Percentiles rank a stretch among this genome's conserved stretches.
Evolutionary conservation across 2,329 filamentous ascomycete species (phyloP).

Genomic region (Emmonsiellopsis sp.): DNA sequence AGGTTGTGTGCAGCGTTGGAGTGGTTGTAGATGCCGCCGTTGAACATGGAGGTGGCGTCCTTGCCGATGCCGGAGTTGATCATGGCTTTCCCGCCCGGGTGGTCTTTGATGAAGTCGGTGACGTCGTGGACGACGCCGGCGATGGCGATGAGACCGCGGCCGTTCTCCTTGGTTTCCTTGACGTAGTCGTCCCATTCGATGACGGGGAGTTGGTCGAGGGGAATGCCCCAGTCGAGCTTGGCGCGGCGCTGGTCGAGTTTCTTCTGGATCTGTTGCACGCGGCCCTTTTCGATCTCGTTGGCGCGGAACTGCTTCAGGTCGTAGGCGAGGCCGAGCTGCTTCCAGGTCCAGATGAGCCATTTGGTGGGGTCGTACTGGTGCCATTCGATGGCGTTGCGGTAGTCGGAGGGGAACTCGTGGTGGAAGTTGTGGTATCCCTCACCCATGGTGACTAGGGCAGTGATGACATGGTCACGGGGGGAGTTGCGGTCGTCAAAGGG

Average conservation of each 20-base stretch:
- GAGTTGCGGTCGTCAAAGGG: slow-evolving; percentile 90
- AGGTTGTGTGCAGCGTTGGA: slow-evolving; percentile 85
- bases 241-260: slow-evolving; percentile 82
- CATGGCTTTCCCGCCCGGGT: slow-evolving; percentile 83
- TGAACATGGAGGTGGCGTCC: slow-evolving; percentile 84
- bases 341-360: slow-evolving; percentile 78
- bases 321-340: slow-evolving; percentile 72
- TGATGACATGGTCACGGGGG: slow-evolving; percentile 78
- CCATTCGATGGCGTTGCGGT: slow-evolving; percentile 86
- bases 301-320: slow-evolving; percentile 83
- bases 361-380: slow-evolving; percentile 89
- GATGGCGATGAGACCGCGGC: slow-evolving; percentile 65
- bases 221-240: slow-evolving; percentile 75
- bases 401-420: slow-evolving; percentile 88
- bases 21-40: slow-evolving; percentile 82
- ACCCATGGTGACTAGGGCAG: slow-evolving; percentile 72
- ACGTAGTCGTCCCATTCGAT: slow-evolving; percentile 82
- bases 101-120: slow-evolving; percentile 73
- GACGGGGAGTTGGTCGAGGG: slow-evolving; percentile 75
- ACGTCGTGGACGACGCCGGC: slow-evolving; percentile 83
- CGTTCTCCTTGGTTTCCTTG: slow-evolving; percentile 59
- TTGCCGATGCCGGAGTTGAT: slow-evolving; percentile 76
- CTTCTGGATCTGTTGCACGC: slow-evolving; percentile 82
- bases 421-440: slow-evolving; percentile 95
- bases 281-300: slow-evolving; percentile 89